Conservation (phyloP, 768 basidiomycete genomes). For the Mycena floridula region DNA sequence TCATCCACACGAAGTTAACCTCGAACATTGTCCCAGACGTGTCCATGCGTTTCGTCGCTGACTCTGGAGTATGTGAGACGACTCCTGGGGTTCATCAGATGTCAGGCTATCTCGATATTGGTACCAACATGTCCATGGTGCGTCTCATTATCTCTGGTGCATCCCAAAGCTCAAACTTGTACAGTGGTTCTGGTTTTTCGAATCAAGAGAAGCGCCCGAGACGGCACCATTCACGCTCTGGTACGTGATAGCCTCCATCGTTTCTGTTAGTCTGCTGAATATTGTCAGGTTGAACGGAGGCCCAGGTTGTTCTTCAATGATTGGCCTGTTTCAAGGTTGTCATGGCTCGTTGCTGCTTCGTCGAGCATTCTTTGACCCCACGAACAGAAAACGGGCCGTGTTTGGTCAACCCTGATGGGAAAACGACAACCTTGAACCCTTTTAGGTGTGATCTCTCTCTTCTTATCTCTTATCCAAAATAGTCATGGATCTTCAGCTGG, state of each 20-base stretch:
- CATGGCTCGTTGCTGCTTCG: background rate
- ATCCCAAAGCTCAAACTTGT: background rate
- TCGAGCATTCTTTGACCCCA: too few relatives aligned
- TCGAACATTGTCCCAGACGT: conserved; percentile 9
- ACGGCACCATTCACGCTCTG: conserved; percentile 64
- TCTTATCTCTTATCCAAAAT: background rate
- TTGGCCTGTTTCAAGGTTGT: conserved; percentile 58
- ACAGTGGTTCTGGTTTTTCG: conserved; percentile 79
- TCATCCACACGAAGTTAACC: conserved; percentile 5
- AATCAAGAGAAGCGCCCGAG: conserved; percentile 50
- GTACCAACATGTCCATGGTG: conserved; percentile 45
- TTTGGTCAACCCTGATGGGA: conserved; percentile 45
- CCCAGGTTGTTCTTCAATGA: conserved; percentile 58
- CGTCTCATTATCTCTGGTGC: background rate
- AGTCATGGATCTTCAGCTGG: conserved; percentile 38
- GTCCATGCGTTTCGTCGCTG: conserved; percentile 23
- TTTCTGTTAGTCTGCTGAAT: background rate
- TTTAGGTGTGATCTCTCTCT: conserved; percentile 35
- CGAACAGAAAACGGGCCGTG: conserved; percentile 61
- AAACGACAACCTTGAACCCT: conserved; percentile 50
- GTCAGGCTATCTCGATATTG: conserved; percentile 46
- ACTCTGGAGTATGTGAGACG: conserved; percentile 51
- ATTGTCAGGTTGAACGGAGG: conserved; percentile 47
- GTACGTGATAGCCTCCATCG: conserved; percentile 20
- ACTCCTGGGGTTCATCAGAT: conserved; percentile 42